Percentiles rank a stretch among this genome's conserved stretches.
These are phyloP conservation scores for Arthromyces matolae DNA, from an alignment of 768 basidiomycete genomes.

Conservation along the genomic window DNA sequence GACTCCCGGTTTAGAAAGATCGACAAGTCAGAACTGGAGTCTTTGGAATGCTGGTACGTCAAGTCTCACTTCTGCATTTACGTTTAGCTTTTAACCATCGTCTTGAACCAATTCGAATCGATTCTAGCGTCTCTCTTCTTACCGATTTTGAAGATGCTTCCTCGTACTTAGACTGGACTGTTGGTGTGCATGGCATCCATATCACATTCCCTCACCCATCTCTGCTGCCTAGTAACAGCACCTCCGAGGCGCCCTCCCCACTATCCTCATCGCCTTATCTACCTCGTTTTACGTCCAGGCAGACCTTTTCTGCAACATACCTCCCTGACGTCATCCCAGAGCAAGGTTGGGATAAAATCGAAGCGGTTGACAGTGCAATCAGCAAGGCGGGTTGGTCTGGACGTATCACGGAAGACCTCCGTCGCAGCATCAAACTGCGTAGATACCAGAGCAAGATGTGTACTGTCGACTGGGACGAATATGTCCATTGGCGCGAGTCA, in stretches of 20 bases:
- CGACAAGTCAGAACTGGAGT: conserved; percentile 67
- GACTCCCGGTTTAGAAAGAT: conserved; percentile 86
- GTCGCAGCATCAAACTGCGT: conserved; percentile 70
- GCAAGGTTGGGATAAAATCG: conserved; percentile 91
- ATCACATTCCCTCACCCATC: conserved; percentile 84
- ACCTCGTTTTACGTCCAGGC: conserved; percentile 50
- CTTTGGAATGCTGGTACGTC: conserved; percentile 84
- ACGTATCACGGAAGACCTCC: conserved; percentile 74
- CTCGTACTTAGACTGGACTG: conserved; percentile 88
- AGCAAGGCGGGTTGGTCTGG: conserved; percentile 91
- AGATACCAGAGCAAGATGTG: conserved; percentile 79
- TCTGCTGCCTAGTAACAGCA: conserved; percentile 38
- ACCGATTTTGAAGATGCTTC: conserved; percentile 87
- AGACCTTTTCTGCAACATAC: conserved; percentile 81
- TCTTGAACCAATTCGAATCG: not conserved
- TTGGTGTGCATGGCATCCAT: conserved; percentile 90
- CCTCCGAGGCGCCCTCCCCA: conserved; percentile 67
- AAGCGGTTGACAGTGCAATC: conserved; percentile 89
- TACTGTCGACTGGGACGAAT: conserved; percentile 72
- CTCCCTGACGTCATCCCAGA: conserved; percentile 89
- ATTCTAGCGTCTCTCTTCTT: conserved; percentile 78
- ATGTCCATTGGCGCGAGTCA: conserved; percentile 63
- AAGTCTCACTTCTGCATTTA: conserved; percentile 5
- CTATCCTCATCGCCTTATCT: conserved; percentile 62
- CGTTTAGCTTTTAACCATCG: not conserved